These are phyloP conservation scores for Hanseniaspora meyeri DNA, from an alignment of 805 yeast genomes.

Conservation along the genomic window DNA sequence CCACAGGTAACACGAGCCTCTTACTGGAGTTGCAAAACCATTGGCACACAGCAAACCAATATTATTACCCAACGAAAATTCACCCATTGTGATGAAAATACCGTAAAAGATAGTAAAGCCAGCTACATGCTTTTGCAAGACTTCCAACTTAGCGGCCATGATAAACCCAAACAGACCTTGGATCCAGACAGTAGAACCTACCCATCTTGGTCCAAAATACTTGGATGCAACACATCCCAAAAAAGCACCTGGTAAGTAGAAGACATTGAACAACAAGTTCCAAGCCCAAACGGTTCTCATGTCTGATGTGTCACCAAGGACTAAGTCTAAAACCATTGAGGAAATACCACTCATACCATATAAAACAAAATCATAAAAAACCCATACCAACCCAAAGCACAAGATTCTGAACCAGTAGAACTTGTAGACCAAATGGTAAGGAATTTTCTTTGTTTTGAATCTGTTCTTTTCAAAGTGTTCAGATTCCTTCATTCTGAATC, in stretches of 20 bases:
- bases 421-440: constrained; percentile 56
- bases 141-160: constrained; percentile 61
- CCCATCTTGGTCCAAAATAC: constrained; percentile 79
- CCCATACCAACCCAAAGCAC: constrained; percentile 72
- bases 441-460: constrained; percentile 47
- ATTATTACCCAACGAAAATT: constrained; percentile 78
- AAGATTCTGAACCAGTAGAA: constrained; percentile 73
- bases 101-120: constrained; percentile 82
- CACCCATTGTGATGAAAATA: constrained; percentile 76
- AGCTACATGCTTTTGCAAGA: constrained; percentile 49
- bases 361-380: constrained; percentile 75
- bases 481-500: constrained; percentile 65
- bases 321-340: constrained; percentile 46
- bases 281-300: constrained; percentile 75
- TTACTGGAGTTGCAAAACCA: constrained; percentile 71
- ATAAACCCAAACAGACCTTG: constrained; percentile 74
- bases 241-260: constrained; percentile 83
- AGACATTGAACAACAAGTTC: constrained; percentile 78
- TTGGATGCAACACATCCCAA: constrained; percentile 76
- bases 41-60: constrained; percentile 80
- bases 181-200: constrained; percentile 43
- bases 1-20: constrained; percentile 83
- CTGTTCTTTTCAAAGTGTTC: constrained; percentile 57
- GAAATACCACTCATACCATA: constrained; percentile 85
- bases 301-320: constrained; percentile 44